phyloP scores from a whole-genome alignment of 169 alveolate genomes.

The Plasmodium fragile region DNA sequence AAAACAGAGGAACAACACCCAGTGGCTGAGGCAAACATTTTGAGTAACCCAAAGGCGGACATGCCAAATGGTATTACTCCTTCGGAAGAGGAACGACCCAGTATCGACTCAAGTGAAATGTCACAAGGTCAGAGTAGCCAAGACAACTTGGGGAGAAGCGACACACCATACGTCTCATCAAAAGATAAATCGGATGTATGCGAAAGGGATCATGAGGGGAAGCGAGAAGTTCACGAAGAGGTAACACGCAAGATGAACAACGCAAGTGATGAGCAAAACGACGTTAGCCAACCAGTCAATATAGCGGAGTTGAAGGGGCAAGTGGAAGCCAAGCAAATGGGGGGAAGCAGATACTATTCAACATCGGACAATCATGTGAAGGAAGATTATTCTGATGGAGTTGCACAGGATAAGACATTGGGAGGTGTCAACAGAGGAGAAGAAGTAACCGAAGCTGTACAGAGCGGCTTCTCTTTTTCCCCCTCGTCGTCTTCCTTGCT shows the following conservation, averaged over 20 bases:
- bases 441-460: background rate
- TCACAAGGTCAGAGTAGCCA: background rate
- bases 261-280: background rate
- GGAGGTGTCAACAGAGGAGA: background rate
- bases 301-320: background rate
- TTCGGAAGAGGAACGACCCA: background rate
- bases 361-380: background rate
- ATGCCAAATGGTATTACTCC: background rate
- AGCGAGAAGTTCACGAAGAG: background rate
- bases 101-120: background rate
- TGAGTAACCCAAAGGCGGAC: background rate
- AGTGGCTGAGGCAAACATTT: background rate
- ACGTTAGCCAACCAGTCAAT: background rate
- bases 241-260: background rate
- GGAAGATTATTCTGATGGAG: background rate
- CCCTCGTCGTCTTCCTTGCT: background rate
- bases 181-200: background rate
- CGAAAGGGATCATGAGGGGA: background rate
- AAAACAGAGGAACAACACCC: background rate
- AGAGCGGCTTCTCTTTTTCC: background rate
- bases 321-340: background rate
- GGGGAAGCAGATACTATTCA: background rate
- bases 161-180: background rate
- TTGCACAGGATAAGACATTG: background rate
- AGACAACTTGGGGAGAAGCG: background rate